Percentiles rank a stretch among this genome's conserved stretches.
Evolutionary conservation across 2,329 filamentous ascomycete genomes (phyloP).

Genomic region (Ophiosphaerella narmari): DNA sequence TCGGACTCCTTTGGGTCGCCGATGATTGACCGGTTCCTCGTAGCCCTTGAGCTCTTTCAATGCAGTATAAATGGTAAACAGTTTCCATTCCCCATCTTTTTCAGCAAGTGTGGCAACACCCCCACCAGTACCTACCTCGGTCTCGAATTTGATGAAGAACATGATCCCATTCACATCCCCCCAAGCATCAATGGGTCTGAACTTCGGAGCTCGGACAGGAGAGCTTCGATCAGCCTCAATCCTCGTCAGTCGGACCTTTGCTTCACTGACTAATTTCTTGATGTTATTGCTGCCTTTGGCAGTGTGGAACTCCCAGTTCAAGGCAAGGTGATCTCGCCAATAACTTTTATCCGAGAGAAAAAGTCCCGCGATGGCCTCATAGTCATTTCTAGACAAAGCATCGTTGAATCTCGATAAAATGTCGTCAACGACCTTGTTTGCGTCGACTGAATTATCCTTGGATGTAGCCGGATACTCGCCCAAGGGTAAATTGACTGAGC

Average conservation of each 20-base stretch:
- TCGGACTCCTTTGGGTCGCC: conserved; percentile 34
- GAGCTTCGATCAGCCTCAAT: conserved; percentile 37
- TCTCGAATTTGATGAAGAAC: conserved; percentile 38
- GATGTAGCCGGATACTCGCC: conserved; percentile 50
- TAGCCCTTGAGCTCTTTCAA: conserved; percentile 45
- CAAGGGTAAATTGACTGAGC: conserved; percentile 60
- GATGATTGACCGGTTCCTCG: conserved; percentile 32
- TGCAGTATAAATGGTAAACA: conserved; percentile 47
- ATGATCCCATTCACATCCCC: conserved; percentile 36
- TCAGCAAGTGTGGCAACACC: conserved; percentile 44
- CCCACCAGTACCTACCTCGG: conserved; percentile 33
- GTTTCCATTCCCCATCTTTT: conserved; percentile 42
- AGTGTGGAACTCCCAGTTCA: conserved; percentile 63
- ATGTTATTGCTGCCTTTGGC: conserved; percentile 51
- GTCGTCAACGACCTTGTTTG: conserved; percentile 45
- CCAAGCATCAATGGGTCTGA: conserved; percentile 33
- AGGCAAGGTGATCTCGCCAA: conserved; percentile 63
- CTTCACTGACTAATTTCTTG: conserved; percentile 44
- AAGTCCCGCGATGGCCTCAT: conserved; percentile 39
- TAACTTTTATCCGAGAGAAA: conserved; percentile 58
- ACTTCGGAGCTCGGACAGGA: conserved; percentile 22
- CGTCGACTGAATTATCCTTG: conserved; percentile 38
- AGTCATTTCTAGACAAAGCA: conserved; percentile 45
- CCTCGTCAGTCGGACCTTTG: conserved; percentile 38
- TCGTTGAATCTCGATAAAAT: conserved; percentile 51